A percentile compares a stretch with the other conserved stretches of the same genome.
phyloP scores from a whole-genome alignment of 805 yeast genomes.

The Suhomyces vadensis region DNA sequence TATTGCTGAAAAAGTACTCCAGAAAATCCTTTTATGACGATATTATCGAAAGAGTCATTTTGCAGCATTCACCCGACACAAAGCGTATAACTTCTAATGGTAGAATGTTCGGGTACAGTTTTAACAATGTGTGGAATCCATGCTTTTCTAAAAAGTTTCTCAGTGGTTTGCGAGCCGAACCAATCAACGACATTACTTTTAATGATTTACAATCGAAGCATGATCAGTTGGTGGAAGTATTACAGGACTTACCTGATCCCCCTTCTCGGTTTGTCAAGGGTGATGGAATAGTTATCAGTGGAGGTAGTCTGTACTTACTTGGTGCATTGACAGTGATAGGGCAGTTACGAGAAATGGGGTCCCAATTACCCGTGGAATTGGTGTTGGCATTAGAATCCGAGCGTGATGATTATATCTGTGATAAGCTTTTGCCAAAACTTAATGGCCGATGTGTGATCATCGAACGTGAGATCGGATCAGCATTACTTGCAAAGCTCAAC shows the following conservation, averaged over 20 bases:
- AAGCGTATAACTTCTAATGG: background rate
- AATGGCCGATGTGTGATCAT: slow-evolving; percentile 46
- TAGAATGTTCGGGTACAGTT: slow-evolving; percentile 9
- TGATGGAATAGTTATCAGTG: slow-evolving; percentile 42
- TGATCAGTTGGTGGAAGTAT: slow-evolving; percentile 23
- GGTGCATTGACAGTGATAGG: slow-evolving; percentile 36
- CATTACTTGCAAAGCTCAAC: slow-evolving; percentile 24
- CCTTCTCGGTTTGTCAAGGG: slow-evolving; percentile 33
- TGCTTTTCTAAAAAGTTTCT: slow-evolving; percentile 10
- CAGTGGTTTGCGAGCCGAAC: slow-evolving; percentile 1
- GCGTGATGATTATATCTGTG: slow-evolving; percentile 36
- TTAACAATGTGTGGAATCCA: slow-evolving; percentile 12
- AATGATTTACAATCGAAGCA: slow-evolving; percentile 25
- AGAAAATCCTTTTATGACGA: slow-evolving; percentile 10
- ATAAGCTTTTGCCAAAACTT: slow-evolving; percentile 30
- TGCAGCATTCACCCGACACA: slow-evolving; percentile 10
- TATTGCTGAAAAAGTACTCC: slow-evolving; percentile 8
- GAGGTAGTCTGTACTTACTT: slow-evolving; percentile 38
- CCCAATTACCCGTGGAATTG: slow-evolving; percentile 39
- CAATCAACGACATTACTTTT: slow-evolving; percentile 15
- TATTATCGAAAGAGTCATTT: slow-evolving; percentile 10
- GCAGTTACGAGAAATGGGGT: slow-evolving; percentile 33
- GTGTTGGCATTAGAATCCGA: slow-evolving; percentile 34
- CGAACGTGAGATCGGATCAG: slow-evolving; percentile 36
- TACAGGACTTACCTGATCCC: slow-evolving; percentile 25